These are phyloP conservation scores for Persicaria tinctoria DNA, from an alignment of 148 eudicot species.

Conservation along the genomic window DNA sequence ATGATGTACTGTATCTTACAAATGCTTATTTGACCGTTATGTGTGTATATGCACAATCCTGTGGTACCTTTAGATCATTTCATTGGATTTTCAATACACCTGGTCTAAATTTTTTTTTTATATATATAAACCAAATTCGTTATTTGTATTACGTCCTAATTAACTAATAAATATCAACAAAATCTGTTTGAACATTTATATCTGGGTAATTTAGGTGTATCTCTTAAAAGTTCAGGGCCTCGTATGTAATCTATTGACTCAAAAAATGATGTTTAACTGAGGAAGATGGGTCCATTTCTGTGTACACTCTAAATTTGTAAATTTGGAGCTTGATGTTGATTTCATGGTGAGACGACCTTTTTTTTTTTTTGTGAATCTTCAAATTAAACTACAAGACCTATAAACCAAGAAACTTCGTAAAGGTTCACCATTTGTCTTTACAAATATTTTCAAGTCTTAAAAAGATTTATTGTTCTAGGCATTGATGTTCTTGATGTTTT, in stretches of 20 bases:
- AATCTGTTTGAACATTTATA: background rate
- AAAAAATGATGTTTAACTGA: background rate
- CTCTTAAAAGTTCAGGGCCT: background rate
- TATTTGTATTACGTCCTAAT: background rate
- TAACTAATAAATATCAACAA: background rate
- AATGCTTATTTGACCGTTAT: background rate
- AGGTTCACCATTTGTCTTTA: background rate
- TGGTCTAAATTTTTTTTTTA: background rate
- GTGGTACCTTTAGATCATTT: background rate
- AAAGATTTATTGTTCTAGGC: background rate
- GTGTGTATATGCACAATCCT: background rate
- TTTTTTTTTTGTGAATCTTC: background rate
- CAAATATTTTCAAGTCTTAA: background rate
- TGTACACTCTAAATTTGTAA: background rate
- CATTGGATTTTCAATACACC: background rate
- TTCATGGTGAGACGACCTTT: background rate
- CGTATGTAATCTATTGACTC: background rate
- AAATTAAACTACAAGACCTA: background rate
- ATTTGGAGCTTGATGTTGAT: background rate
- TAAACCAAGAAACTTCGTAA: background rate
- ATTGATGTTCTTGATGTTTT: slow-evolving; percentile 8
- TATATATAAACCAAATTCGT: background rate
- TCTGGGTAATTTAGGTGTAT: background rate
- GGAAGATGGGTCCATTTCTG: background rate
- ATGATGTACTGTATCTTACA: background rate